Percentiles rank a stretch among this genome's conserved stretches.
Conservation (phyloP, 2,329 filamentous ascomycete genomes). For the Aspergillus vadensis region DNA sequence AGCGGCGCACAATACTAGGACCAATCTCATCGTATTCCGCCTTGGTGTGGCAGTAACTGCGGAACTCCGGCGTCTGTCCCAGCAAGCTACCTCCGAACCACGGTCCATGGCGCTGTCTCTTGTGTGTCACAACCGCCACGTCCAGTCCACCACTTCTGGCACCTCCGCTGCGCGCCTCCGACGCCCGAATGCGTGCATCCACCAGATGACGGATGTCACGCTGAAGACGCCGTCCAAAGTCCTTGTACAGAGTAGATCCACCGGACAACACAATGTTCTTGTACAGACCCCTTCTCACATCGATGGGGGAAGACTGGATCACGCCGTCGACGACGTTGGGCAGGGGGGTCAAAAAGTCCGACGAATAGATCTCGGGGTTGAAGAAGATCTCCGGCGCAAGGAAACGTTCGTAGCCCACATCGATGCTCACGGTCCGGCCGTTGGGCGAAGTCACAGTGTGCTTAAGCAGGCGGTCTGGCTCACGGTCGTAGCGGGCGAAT, state of each 20-base stretch:
- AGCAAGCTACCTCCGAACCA: conserved; percentile 98
- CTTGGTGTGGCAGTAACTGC: conserved; percentile 97
- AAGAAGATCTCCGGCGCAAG: conserved; percentile 99
- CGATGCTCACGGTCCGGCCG: conserved; percentile 79
- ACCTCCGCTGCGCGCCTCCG: conserved; percentile 86
- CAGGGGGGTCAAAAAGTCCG: conserved; percentile 93
- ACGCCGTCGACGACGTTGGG: conserved; percentile 93
- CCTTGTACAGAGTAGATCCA: conserved; percentile 96
- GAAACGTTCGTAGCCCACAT: conserved; percentile 97
- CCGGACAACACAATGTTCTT: conserved; percentile 99
- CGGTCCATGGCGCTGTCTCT: conserved; percentile 92
- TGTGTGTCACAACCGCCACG: conserved; percentile 96
- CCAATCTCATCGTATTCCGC: conserved; percentile 90
- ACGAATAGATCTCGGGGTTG: conserved; percentile 99
- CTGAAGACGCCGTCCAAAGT: conserved; percentile 94
- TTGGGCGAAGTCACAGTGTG: conserved; percentile 85
- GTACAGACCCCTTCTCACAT: conserved; percentile 94
- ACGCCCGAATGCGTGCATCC: conserved; percentile 87
- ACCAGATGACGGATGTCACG: conserved; percentile 96
- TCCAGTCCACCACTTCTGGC: conserved; percentile 92
- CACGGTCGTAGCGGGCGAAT: conserved; percentile 89
- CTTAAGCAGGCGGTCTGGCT: conserved; percentile 86
- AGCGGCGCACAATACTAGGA: conserved; percentile 90
- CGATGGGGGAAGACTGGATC: conserved; percentile 96
- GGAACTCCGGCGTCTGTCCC: conserved; percentile 96